phyloP scores from a whole-genome alignment of 1,284 basidiomycete genomes.

The Trametes hirsuta region DNA sequence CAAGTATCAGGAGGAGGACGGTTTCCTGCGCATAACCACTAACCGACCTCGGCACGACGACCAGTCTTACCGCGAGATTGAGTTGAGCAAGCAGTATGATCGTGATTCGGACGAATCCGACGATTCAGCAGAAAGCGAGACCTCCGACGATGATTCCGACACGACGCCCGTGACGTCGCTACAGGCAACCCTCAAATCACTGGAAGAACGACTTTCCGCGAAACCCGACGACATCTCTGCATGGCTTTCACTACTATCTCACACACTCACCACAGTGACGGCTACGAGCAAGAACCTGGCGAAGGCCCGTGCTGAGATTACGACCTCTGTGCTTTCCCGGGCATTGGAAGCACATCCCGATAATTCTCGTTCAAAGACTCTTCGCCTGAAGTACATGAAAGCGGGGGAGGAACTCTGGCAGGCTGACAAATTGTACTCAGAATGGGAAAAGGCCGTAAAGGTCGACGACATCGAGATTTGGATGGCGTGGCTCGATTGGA shows the following conservation, averaged over 20 bases:
- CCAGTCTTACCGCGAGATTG: conserved; percentile 57
- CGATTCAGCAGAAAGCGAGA: conserved; percentile 36
- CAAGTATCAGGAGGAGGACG: conserved; percentile 65
- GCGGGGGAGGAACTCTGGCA: conserved; percentile 76
- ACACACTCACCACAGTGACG: conserved; percentile 62
- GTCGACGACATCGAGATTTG: conserved; percentile 56
- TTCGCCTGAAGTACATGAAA: conserved; percentile 68
- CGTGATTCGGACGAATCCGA: conserved; percentile 50
- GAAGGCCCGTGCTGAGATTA: conserved; percentile 69
- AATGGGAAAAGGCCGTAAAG: conserved; percentile 75
- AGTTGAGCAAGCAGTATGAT: conserved; percentile 35
- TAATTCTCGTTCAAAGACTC: conserved; percentile 50
- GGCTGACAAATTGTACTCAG: conserved; percentile 51
- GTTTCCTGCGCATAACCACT: conserved; percentile 60
- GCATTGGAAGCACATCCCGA: conserved; percentile 59
- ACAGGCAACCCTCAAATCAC: conserved; percentile 56
- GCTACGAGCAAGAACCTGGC: conserved; percentile 64
- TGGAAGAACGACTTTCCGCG: conserved; percentile 57
- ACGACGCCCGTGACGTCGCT: conserved; percentile 49
- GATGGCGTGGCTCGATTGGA: conserved; percentile 81
- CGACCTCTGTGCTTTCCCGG: conserved; percentile 66
- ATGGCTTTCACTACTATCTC: conserved; percentile 72
- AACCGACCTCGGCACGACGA: conserved; percentile 38
- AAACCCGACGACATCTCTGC: conserved; percentile 55
- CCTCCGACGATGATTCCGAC: conserved; percentile 38